Percentiles rank a stretch among this genome's conserved stretches.
These are phyloP conservation scores for Juglanconis oblonga DNA, from an alignment of 2,329 filamentous ascomycete genomes.

Conservation along the genomic window DNA sequence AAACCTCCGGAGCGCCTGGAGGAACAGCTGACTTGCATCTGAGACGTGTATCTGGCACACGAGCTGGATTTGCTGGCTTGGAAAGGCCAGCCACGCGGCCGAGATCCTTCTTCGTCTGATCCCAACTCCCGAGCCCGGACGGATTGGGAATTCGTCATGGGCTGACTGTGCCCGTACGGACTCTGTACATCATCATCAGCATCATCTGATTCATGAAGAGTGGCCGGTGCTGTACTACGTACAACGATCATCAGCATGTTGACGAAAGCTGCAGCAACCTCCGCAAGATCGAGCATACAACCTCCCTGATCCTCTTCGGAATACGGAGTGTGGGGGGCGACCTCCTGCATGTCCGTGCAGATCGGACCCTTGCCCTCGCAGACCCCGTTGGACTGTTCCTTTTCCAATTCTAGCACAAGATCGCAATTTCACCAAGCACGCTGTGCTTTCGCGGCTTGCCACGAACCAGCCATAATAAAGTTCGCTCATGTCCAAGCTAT, in stretches of 20 bases:
- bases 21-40: not conserved
- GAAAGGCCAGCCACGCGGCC: no score
- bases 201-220: not conserved
- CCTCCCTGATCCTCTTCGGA: not conserved
- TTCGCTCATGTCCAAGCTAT: not conserved
- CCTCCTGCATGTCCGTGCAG: not conserved
- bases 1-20: not conserved
- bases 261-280: not conserved
- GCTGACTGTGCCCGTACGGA: not conserved
- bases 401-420: not conserved
- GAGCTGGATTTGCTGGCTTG: not conserved
- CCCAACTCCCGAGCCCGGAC: not conserved
- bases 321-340: conserved; percentile 9
- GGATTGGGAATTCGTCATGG: not conserved
- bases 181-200: not conserved
- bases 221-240: not conserved
- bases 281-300: not conserved
- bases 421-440: not conserved
- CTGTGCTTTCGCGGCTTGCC: not conserved
- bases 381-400: no score
- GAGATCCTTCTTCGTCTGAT: not conserved
- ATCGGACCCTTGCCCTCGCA: not conserved
- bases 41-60: not conserved
- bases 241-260: not conserved
- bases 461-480: not conserved